These are phyloP conservation scores for Colletotrichum graminicola DNA, from an alignment of 2,329 filamentous ascomycete genomes.

Conservation along the genomic window DNA sequence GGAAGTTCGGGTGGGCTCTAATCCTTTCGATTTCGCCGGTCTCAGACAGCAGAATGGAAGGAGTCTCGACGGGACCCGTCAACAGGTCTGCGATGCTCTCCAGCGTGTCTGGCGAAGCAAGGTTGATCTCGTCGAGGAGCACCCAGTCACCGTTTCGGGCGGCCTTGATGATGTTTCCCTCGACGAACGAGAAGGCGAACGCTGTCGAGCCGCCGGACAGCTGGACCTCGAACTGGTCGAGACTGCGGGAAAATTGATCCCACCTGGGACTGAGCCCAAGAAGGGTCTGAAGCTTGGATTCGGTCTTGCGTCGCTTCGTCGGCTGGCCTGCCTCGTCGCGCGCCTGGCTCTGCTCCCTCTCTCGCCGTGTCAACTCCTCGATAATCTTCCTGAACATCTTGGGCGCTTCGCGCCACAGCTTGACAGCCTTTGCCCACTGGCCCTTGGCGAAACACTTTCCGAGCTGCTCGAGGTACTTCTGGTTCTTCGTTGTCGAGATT, in stretches of 20 bases:
- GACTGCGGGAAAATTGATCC: slow-evolving; percentile 80
- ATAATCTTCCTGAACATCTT: slow-evolving; percentile 85
- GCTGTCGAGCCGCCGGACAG: slow-evolving; percentile 77
- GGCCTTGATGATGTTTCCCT: slow-evolving; percentile 97
- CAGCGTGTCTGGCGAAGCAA: slow-evolving; percentile 93
- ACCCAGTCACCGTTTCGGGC: slow-evolving; percentile 97
- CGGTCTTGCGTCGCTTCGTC: slow-evolving; percentile 76
- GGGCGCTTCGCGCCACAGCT: slow-evolving; percentile 89
- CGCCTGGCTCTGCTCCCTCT: slow-evolving; percentile 54
- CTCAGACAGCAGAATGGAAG: slow-evolving; percentile 91
- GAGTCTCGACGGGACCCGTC: slow-evolving; percentile 76
- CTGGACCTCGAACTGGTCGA: slow-evolving; percentile 85
- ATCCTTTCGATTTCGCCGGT: slow-evolving; percentile 94
- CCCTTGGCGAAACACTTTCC: slow-evolving; percentile 83
- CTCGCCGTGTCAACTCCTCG: slow-evolving; percentile 62
- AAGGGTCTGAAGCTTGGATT: slow-evolving; percentile 75
- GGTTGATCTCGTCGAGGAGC: slow-evolving; percentile 94
- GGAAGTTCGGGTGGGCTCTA: slow-evolving; percentile 89
- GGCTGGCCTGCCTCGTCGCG: slow-evolving; percentile 64
- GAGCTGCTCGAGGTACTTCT: slow-evolving; percentile 85
- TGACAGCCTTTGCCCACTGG: slow-evolving; percentile 89
- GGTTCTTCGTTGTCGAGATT: slow-evolving; percentile 89
- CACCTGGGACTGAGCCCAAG: slow-evolving; percentile 74
- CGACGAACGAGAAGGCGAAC: slow-evolving; percentile 95
- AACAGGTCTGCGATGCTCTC: slow-evolving; percentile 94